These are phyloP conservation scores for Ichthyophthirius multifiliis DNA, from an alignment of 169 alveolate genomes.

Conservation along the genomic window DNA sequence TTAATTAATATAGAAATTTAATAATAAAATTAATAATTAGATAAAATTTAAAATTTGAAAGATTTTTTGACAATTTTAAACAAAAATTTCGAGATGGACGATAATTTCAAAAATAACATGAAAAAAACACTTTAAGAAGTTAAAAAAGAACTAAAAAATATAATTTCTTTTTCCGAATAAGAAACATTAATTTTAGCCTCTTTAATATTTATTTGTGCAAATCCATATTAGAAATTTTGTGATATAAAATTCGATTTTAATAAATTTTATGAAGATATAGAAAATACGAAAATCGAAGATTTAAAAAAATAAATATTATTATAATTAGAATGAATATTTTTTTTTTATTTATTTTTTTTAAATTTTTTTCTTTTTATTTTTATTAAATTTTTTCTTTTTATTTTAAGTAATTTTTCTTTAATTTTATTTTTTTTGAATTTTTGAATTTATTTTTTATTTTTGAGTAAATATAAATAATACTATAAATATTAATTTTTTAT, in stretches of 20 bases:
- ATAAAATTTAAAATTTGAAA: not conserved
- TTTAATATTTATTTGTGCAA: not conserved
- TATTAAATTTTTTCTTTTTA: no score
- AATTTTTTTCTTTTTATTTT: no score
- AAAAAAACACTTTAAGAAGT: not conserved
- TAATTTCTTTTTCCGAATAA: not conserved
- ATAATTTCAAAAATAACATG: not conserved
- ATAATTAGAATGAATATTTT: no score
- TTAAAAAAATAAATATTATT: no score
- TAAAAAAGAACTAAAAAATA: not conserved
- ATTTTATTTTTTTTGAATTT: no score
- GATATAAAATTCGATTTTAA: slow-evolving; percentile 15
- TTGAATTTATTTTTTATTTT: no score
- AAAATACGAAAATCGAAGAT: not conserved
- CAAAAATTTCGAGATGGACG: not conserved
- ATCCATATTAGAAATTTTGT: slow-evolving; percentile 21
- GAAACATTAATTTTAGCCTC: not conserved
- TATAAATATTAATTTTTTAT: no score
- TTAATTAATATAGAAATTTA: not conserved
- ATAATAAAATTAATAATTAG: not conserved
- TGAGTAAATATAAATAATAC: no score
- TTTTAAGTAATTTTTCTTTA: no score
- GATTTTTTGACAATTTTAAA: not conserved
- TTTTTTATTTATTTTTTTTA: no score
- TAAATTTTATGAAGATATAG: slow-evolving; percentile 15